A percentile compares a stretch with the other conserved stretches of the same genome.
Conservation (phyloP, 2,329 filamentous ascomycete species). For the Penicillium hesseltinei region DNA sequence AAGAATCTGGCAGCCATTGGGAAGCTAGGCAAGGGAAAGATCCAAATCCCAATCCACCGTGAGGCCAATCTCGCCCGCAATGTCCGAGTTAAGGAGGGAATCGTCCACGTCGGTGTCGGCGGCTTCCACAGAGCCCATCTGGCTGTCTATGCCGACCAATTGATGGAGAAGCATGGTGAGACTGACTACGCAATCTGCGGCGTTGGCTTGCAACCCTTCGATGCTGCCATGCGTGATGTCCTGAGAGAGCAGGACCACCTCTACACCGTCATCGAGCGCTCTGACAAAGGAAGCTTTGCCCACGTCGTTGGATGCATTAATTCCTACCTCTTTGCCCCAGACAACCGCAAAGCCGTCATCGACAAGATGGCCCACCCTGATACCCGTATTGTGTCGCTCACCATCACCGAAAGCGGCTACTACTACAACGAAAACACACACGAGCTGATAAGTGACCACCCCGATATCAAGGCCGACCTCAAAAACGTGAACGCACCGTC, state of each 20-base stretch:
- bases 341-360: conserved; percentile 52
- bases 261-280: conserved; percentile 57
- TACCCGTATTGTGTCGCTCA: conserved; percentile 56
- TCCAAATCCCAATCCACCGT: conserved; percentile 46
- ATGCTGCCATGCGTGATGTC: conserved; percentile 53
- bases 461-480: conserved; percentile 52
- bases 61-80: conserved; percentile 26
- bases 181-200: conserved; percentile 54
- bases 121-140: conserved; percentile 57
- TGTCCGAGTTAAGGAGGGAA: conserved; percentile 51
- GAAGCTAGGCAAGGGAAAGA: conserved; percentile 17
- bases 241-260: conserved; percentile 51
- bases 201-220: conserved; percentile 52
- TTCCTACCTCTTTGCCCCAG: conserved; percentile 53
- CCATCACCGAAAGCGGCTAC: conserved; percentile 58
- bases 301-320: conserved; percentile 54
- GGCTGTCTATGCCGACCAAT: conserved; percentile 52
- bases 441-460: conserved; percentile 49
- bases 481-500: conserved; percentile 44
- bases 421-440: conserved; percentile 60
- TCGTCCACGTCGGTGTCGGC: conserved; percentile 55
- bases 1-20: conserved; percentile 41
- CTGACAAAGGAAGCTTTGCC: conserved; percentile 50
- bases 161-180: conserved; percentile 49
- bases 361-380: conserved; percentile 56